Evolutionary conservation across 495 filamentous ascomycete species (phyloP).

Genomic region (Pseudevernia furfuracea): DNA sequence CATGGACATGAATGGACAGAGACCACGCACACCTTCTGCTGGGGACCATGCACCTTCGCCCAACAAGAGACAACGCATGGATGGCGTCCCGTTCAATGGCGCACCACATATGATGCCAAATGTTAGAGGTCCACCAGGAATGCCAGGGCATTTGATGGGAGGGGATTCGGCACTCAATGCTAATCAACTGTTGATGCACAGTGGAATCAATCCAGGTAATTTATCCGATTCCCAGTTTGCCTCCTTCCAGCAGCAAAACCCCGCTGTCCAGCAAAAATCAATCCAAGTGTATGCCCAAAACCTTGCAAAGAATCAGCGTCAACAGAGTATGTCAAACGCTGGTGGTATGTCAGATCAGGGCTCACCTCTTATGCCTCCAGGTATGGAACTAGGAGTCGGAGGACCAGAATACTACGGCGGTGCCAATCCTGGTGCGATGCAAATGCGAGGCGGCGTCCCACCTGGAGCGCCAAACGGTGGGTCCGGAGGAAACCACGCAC

Average conservation of each 20-base stretch:
- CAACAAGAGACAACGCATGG: conserved; percentile 83
- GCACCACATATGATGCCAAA: conserved; percentile 67
- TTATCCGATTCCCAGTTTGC: conserved; percentile 73
- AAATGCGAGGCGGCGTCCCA: conserved; percentile 42
- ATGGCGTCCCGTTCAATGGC: conserved; percentile 62
- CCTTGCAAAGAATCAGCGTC: conserved; percentile 70
- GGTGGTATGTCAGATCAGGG: conserved; percentile 58
- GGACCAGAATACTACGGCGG: conserved; percentile 62
- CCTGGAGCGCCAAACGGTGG: conserved; percentile 51
- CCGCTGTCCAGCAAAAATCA: conserved; percentile 62
- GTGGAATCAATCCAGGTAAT: conserved; percentile 65
- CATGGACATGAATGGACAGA: conserved; percentile 77
- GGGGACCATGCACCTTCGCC: conserved; percentile 87
- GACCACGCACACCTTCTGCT: conserved; percentile 72
- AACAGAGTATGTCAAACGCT: conserved; percentile 64
- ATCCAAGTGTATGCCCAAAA: conserved; percentile 80
- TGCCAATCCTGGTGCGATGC: conserved; percentile 37
- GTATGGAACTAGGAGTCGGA: conserved; percentile 52
- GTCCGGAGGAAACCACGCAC: conserved; percentile 73
- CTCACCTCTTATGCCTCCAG: conserved; percentile 70
- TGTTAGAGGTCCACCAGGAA: conserved; percentile 63
- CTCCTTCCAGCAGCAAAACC: conserved; percentile 57
- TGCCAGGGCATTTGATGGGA: conserved; percentile 61
- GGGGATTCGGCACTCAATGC: conserved; percentile 46
- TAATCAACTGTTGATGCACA: conserved; percentile 60